Base-by-base conservation (phyloP, 164 flowering plant species). In the Pachysandra terminalis region DNA sequence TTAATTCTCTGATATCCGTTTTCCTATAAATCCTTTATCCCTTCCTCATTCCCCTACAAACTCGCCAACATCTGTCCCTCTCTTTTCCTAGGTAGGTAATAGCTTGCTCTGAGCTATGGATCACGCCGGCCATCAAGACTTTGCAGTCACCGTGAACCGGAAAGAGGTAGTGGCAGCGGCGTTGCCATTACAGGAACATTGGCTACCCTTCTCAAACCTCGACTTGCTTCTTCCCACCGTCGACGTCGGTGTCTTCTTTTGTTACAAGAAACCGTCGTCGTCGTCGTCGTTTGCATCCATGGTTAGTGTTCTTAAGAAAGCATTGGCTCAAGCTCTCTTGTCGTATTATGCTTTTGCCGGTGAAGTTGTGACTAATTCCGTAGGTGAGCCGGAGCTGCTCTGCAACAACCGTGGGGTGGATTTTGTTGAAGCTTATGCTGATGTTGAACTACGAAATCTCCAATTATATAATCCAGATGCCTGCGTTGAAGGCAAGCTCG, bases 401-500 rank as follows among this genome's bases (percentile, higher is more conserved):
- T 82, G 85, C 68, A 82, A 78, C 71, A 82, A 84, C 65, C 64
- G 74, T n/a, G 87, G 84, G 5, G 85, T 82, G 0, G 81, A 79
- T 59, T 84, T 82, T 25, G 14, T 68, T 0, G 78, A 82, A 62
- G 87, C 82, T 21, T n/a, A n/a, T n/a, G n/a, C n/a, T n/a, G n/a
- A n/a, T n/a, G n/a, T n/a, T n/a, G n/a, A n/a, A n/a, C n/a, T 68
- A 53, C 21, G 40, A 22, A 68, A 79, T 9, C 70, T 84, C 19
- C 26, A 76, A 22, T 63, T 84, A 25, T 71, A 82, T 27, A 68
- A 82, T 58, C 84, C 82, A 0, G 86, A 84, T 32, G 78, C 77
- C 22, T 71, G 68, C 15, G 65, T 84, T 2, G 81, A 74, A 48
- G 81, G 82, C 10, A 82, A 76, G 72, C 71, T 84, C 10, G 78